Base-by-base conservation (phyloP, 2,329 filamentous ascomycete species). In the Chaetomiaceae sp. region DNA sequence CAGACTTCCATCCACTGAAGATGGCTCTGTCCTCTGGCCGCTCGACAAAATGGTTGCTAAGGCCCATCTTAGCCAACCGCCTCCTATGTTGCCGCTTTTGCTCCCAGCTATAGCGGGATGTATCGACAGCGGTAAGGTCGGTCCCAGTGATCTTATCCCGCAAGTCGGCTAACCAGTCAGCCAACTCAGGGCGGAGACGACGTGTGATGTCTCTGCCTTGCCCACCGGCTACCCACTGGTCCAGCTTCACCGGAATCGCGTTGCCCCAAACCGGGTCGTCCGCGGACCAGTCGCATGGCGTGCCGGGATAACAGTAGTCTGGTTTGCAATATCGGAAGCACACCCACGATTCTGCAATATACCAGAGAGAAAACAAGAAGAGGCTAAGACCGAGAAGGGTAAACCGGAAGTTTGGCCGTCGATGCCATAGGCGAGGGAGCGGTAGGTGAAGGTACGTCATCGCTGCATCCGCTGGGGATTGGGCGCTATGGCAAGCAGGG, bases 191-290 rank as follows among this genome's bases (percentile, higher is more conserved):
- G 4, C 63, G 60, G 1, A 71, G 58, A 38, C 66, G 64, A n/a
- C 64, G 64, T 13, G 67, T 65, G 3, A 74, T 38, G 1, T 58
- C 61, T 33, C 77, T 75, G 5, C 77, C 77, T 30, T 66, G 67
- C 1, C 80, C 80, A 14, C 77, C 75, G 0, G 78, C 79, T 8
- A 72, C 63, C 81, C 81, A 85, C 60, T 84, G 75, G 62, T 85
- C 81, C 11, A 85, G 62, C 68, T 84, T 85, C 52, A 82, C 75
- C 3, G 82, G 81, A 41, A 85, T 71, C 1, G 80, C 78, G 34
- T 71, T 73, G n/a, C 81, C 81, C 65, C 81, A 85, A 23, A 75
- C 75, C 0, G 82, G 82, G 63, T 84, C 81, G 41, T 79, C 73
- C 10, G 74, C 72, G 25, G 75, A 77, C 79, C 79, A 84, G 32